phyloP scores from a whole-genome alignment of 2,329 filamentous ascomycete genomes.

The Hymenoscyphus scutula region DNA sequence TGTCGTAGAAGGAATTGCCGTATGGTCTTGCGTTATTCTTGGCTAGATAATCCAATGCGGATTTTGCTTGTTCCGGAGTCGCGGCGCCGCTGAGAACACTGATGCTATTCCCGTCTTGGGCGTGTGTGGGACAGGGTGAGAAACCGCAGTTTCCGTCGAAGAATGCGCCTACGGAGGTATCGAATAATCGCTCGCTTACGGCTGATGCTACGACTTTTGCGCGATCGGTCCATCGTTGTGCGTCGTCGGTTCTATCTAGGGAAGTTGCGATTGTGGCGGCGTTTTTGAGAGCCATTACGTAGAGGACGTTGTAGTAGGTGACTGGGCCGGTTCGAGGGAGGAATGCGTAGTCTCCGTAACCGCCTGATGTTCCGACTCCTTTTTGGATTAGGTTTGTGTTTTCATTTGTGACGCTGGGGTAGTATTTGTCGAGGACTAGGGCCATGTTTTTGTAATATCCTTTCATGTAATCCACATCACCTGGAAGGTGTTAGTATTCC shows the following conservation, averaged over 20 bases:
- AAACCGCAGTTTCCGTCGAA: constrained; percentile 41
- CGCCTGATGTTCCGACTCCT: constrained; percentile 35
- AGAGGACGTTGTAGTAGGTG: constrained; percentile 53
- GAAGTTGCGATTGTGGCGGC: constrained; percentile 43
- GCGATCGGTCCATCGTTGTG: constrained; percentile 41
- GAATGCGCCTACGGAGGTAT: constrained; percentile 44
- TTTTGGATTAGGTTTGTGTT: constrained; percentile 44
- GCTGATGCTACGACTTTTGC: constrained; percentile 38
- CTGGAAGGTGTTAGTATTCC: constrained; percentile 19
- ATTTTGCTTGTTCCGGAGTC: constrained; percentile 34
- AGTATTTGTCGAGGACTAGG: constrained; percentile 46
- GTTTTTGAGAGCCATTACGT: constrained; percentile 45
- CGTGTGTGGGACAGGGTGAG: constrained; percentile 36
- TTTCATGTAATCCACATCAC: constrained; percentile 42
- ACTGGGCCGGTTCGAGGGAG: constrained; percentile 46
- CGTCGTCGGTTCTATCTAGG: constrained; percentile 37
- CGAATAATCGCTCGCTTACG: constrained; percentile 41
- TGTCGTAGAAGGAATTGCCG: constrained; percentile 54
- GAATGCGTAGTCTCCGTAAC: constrained; percentile 53
- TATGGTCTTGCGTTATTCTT: constrained; percentile 40
- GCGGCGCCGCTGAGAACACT: constrained; percentile 42
- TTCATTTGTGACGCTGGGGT: constrained; percentile 42
- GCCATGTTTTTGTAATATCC: constrained; percentile 43
- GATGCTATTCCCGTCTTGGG: constrained; percentile 52
- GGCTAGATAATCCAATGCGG: constrained; percentile 43